These are phyloP conservation scores for Xylariaceae sp. DNA, from an alignment of 2,329 filamentous ascomycete genomes.

Conservation along the genomic window DNA sequence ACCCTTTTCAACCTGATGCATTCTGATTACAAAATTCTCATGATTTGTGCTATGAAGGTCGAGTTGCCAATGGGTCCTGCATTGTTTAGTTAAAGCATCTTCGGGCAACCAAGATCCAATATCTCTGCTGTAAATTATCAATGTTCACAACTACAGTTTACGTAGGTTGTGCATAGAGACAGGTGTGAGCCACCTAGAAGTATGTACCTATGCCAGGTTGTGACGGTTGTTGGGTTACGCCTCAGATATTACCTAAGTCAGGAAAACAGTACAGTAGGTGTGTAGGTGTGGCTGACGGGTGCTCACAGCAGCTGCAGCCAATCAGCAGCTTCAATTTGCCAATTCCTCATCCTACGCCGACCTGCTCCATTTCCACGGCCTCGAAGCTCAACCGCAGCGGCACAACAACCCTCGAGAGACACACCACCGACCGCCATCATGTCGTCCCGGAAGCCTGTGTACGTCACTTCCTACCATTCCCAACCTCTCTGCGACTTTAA, in stretches of 20 bases:
- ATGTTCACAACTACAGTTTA: not conserved
- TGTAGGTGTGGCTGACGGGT: slow-evolving; percentile 8
- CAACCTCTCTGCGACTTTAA: slow-evolving; percentile 4
- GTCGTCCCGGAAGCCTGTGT: slow-evolving; percentile 61
- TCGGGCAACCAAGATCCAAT: no score
- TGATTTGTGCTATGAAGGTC: no score
- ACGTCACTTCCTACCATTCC: slow-evolving; percentile 26
- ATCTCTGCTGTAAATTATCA: no score
- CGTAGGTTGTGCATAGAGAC: not conserved
- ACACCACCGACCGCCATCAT: slow-evolving; percentile 44
- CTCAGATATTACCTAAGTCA: not conserved
- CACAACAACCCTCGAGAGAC: slow-evolving; percentile 17
- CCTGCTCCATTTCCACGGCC: slow-evolving; percentile 27
- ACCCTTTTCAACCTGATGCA: no score
- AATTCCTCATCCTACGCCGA: slow-evolving; percentile 21
- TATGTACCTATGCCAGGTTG: no score
- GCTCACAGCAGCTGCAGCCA: slow-evolving; percentile 29
- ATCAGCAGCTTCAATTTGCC: slow-evolving; percentile 34
- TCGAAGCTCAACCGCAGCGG: slow-evolving; percentile 11
- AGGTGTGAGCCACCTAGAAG: not conserved
- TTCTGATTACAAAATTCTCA: no score
- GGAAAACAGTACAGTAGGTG: not conserved
- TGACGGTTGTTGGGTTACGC: no score
- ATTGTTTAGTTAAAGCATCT: no score
- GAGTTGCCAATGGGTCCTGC: no score